phyloP scores from a whole-genome alignment of 2,329 filamentous ascomycete genomes.

The Ceratocystis smalleyi region DNA sequence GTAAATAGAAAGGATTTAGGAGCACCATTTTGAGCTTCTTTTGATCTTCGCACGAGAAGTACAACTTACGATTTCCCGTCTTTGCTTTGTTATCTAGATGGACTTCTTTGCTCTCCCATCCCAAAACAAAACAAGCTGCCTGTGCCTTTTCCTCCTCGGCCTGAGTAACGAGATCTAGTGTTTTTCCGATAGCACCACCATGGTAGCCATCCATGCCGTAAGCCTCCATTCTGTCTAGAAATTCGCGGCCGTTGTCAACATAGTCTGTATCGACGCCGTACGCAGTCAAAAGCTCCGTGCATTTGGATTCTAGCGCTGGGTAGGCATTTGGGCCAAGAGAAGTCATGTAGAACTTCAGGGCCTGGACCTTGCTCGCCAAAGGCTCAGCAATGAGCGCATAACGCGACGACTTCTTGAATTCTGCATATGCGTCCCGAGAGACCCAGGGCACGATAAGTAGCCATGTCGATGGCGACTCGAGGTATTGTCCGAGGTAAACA shows the following conservation, averaged over 20 bases:
- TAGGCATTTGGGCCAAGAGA: slow-evolving; percentile 13
- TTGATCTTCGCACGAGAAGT: not conserved
- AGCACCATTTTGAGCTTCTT: not conserved
- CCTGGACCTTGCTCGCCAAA: slow-evolving; percentile 20
- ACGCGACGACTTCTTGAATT: slow-evolving; percentile 29
- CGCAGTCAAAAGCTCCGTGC: slow-evolving; percentile 27
- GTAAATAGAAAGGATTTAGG: not conserved
- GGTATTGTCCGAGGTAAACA: slow-evolving; percentile 25
- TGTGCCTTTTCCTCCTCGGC: slow-evolving; percentile 21
- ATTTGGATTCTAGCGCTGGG: slow-evolving; percentile 24
- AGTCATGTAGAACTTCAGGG: slow-evolving; percentile 7
- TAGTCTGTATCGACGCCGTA: slow-evolving; percentile 23
- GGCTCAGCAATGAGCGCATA: slow-evolving; percentile 26
- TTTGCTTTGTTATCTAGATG: slow-evolving; percentile 23
- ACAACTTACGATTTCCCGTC: slow-evolving; percentile 19
- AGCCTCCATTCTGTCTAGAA: slow-evolving; percentile 22
- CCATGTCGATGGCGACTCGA: slow-evolving; percentile 25
- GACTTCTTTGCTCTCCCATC: slow-evolving; percentile 28
- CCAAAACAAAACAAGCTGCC: slow-evolving; percentile 25
- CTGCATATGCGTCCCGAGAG: slow-evolving; percentile 23
- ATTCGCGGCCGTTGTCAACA: slow-evolving; percentile 18
- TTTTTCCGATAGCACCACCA: slow-evolving; percentile 24
- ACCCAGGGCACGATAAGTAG: slow-evolving; percentile 25
- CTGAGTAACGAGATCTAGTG: slow-evolving; percentile 22
- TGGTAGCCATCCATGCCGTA: slow-evolving; percentile 22